These are phyloP conservation scores for Auxenochlorella pyrenoidosa DNA, from an alignment of 139 green algal species.

Conservation along the genomic window DNA sequence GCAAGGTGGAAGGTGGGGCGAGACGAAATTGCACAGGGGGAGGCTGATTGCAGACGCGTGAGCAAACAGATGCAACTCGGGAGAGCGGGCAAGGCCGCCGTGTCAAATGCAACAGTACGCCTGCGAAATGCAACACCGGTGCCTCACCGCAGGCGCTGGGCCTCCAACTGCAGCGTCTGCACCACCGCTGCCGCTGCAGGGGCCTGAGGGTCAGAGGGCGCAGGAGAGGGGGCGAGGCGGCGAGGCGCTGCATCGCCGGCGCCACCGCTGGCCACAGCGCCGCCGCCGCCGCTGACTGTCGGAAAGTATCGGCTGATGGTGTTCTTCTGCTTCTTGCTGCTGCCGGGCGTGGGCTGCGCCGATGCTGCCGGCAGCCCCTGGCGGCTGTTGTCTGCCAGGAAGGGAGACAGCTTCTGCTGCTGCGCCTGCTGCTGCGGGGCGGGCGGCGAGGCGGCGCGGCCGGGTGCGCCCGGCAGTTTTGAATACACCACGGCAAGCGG, in stretches of 20 bases:
- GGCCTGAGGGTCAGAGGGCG: background rate
- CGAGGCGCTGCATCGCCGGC: background rate
- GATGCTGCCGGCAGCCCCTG: background rate
- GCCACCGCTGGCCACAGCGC: background rate
- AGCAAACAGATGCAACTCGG: no score
- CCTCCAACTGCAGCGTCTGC: slow-evolving; percentile 16
- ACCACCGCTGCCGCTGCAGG: background rate
- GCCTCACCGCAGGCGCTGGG: slow-evolving; percentile 23
- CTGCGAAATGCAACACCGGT: background rate
- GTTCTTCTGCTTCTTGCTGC: slow-evolving; percentile 47
- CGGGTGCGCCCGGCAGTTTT: background rate
- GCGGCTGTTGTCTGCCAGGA: background rate
- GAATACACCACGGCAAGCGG: background rate
- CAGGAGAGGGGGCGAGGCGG: background rate
- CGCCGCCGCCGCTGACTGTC: background rate
- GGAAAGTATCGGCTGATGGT: slow-evolving; percentile 47
- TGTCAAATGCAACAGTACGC: background rate
- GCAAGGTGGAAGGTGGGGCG: background rate
- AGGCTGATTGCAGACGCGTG: background rate
- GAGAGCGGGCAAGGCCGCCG: no score
- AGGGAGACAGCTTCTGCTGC: slow-evolving; percentile 27
- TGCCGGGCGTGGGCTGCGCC: slow-evolving; percentile 29
- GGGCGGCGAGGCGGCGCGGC: background rate
- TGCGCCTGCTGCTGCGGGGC: background rate
- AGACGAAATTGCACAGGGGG: background rate